Conservation (phyloP, 345 rosid species). For the Brassica rapa region DNA sequence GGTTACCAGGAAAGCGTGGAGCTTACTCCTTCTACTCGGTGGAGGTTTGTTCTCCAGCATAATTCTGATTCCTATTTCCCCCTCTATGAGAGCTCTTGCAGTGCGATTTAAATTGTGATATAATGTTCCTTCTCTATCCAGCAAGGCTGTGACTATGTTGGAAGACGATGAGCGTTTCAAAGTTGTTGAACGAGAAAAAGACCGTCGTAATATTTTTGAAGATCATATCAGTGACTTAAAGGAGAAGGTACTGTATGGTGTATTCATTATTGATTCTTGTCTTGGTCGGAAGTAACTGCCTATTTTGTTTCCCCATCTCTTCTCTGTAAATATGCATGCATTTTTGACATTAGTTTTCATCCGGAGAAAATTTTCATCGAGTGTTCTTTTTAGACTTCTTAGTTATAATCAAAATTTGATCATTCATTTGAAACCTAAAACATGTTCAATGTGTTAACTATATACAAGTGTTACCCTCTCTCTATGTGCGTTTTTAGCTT, state of each 20-base stretch:
- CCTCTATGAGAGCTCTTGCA: slow-evolving; percentile 6
- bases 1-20: slow-evolving; percentile 66
- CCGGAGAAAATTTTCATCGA: neutral
- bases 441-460: neutral
- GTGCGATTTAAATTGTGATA: slow-evolving; percentile 22
- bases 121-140: slow-evolving; percentile 45
- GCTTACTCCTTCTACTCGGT: slow-evolving; percentile 72
- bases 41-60: slow-evolving; percentile 68
- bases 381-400: slow-evolving; percentile 9
- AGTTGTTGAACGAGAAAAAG: slow-evolving; percentile 88
- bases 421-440: slow-evolving; percentile 17
- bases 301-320: slow-evolving; percentile 9
- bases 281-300: slow-evolving; percentile 19
- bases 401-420: neutral
- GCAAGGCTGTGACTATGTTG: slow-evolving; percentile 72
- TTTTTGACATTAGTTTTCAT: slow-evolving; percentile 3
- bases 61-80: slow-evolving; percentile 9
- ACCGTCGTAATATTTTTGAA: slow-evolving; percentile 83
- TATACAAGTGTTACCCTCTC: slow-evolving; percentile 10
- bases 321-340: neutral
- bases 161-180: slow-evolving; percentile 85
- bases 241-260: slow-evolving; percentile 55
- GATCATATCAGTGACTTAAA: slow-evolving; percentile 65
- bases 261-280: slow-evolving; percentile 8
- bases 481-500: slow-evolving; percentile 11